Percentiles rank a stretch among this genome's conserved stretches.
Conservation (phyloP, 2,329 filamentous ascomycete genomes). For the Aspergillus flavus region DNA sequence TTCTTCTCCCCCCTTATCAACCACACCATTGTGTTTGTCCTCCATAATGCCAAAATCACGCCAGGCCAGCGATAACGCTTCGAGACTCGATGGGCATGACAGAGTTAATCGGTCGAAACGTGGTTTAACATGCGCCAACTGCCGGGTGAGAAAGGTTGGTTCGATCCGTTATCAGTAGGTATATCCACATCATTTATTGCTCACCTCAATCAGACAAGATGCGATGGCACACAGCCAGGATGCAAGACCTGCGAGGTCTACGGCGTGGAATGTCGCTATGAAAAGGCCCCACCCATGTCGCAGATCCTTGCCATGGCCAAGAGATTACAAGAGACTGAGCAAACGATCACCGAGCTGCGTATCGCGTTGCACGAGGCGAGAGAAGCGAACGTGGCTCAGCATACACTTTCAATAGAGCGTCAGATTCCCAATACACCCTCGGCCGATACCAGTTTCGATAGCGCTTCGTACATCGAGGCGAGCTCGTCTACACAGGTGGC, state of each 20-base stretch:
- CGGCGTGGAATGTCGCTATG: slow-evolving; percentile 1
- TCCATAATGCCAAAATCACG: neutral
- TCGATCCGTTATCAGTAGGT: neutral
- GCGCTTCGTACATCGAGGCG: neutral
- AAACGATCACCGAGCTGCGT: neutral
- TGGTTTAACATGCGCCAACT: neutral
- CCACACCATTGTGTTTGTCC: neutral
- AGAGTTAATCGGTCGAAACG: neutral
- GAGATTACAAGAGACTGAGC: slow-evolving; percentile 1
- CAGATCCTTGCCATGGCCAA: slow-evolving; percentile 2
- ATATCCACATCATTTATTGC: neutral
- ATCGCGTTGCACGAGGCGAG: neutral
- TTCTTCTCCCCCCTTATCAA: neutral
- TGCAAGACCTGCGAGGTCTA: neutral
- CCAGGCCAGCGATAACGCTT: neutral
- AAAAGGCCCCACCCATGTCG: slow-evolving; percentile 1
- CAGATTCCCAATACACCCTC: neutral
- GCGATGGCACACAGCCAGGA: neutral
- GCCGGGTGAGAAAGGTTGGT: slow-evolving; percentile 1
- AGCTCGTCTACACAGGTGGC: neutral
- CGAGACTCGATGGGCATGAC: neutral
- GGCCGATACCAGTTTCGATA: neutral
- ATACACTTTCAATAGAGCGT: neutral
- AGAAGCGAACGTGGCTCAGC: neutral
- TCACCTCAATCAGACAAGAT: neutral